phyloP scores from a whole-genome alignment of 2,329 filamentous ascomycete genomes.

The Exserohilum turcica region DNA sequence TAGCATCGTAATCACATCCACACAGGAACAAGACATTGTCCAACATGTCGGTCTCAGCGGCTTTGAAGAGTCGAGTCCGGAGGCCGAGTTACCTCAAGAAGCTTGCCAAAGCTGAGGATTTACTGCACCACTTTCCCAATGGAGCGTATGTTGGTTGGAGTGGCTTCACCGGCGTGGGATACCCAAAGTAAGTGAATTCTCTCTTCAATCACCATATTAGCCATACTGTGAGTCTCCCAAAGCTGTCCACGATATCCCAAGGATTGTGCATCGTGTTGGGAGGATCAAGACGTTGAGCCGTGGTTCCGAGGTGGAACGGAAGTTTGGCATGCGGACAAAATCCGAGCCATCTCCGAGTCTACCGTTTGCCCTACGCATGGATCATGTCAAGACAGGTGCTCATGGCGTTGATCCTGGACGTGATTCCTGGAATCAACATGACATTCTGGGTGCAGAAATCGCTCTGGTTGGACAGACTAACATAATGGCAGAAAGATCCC shows the following conservation, averaged over 20 bases:
- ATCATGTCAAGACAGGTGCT: slow-evolving; percentile 4
- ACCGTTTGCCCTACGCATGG: slow-evolving; percentile 16
- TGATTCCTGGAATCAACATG: slow-evolving; percentile 6
- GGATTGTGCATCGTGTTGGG: slow-evolving; percentile 6
- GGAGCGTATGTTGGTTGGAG: slow-evolving; percentile 89
- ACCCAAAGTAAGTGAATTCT: slow-evolving; percentile 71
- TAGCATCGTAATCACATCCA: neutral
- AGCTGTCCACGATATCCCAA: neutral
- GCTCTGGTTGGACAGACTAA: slow-evolving; percentile 4
- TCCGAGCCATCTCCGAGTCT: slow-evolving; percentile 35
- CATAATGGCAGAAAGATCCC: slow-evolving; percentile 70
- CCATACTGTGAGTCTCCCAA: neutral
- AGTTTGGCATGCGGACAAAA: slow-evolving; percentile 21
- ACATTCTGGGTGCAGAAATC: neutral
- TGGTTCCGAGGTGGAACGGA: slow-evolving; percentile 37
- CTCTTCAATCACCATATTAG: neutral
- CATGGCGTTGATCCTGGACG: neutral
- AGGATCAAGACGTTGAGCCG: slow-evolving; percentile 12
- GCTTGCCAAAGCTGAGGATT: slow-evolving; percentile 76
- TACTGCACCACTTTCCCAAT: slow-evolving; percentile 81
- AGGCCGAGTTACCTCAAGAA: slow-evolving; percentile 80
- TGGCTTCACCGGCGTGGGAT: slow-evolving; percentile 87
- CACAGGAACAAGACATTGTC: neutral
- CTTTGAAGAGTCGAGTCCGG: slow-evolving; percentile 75
- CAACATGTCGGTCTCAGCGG: slow-evolving; percentile 66